These are phyloP conservation scores for Nepenthes gracilis DNA, from an alignment of 148 eudicot species.

Conservation along the genomic window DNA sequence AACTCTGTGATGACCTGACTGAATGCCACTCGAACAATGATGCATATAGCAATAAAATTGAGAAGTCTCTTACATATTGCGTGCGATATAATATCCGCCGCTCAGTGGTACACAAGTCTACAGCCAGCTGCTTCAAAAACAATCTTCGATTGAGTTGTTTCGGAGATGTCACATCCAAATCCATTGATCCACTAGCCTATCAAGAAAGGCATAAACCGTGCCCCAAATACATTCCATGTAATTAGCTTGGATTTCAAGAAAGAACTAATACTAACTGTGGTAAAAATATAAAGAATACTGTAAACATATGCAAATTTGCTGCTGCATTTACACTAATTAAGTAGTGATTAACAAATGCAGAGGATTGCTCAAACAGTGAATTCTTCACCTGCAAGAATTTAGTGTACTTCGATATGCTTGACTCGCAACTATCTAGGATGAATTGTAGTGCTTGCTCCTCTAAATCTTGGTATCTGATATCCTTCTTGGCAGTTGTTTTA, in stretches of 20 bases:
- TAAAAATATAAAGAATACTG: no score
- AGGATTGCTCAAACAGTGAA: background rate
- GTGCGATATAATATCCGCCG: slow-evolving; percentile 76
- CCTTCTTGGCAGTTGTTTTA: slow-evolving; percentile 40
- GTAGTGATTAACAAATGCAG: background rate
- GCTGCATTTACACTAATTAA: no score
- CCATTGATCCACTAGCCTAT: slow-evolving; percentile 95
- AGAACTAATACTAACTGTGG: background rate
- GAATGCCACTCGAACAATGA: background rate
- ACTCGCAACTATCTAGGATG: slow-evolving; percentile 77
- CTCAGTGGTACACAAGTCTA: slow-evolving; percentile 87
- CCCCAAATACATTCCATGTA: background rate
- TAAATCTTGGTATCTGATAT: slow-evolving; percentile 61
- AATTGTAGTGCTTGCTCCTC: slow-evolving; percentile 79
- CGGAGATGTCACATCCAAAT: slow-evolving; percentile 92
- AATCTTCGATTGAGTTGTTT: slow-evolving; percentile 80
- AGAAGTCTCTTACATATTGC: slow-evolving; percentile 50
- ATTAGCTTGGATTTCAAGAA: background rate
- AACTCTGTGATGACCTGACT: no score
- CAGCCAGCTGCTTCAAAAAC: slow-evolving; percentile 88
- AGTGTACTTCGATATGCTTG: slow-evolving; percentile 71
- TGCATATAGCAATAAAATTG: background rate
- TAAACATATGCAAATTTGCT: no score
- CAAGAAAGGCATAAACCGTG: background rate
- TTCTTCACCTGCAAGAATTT: slow-evolving; percentile 73